These are phyloP conservation scores for Aspergillus felis DNA, from an alignment of 2,329 filamentous ascomycete genomes.

Conservation along the genomic window DNA sequence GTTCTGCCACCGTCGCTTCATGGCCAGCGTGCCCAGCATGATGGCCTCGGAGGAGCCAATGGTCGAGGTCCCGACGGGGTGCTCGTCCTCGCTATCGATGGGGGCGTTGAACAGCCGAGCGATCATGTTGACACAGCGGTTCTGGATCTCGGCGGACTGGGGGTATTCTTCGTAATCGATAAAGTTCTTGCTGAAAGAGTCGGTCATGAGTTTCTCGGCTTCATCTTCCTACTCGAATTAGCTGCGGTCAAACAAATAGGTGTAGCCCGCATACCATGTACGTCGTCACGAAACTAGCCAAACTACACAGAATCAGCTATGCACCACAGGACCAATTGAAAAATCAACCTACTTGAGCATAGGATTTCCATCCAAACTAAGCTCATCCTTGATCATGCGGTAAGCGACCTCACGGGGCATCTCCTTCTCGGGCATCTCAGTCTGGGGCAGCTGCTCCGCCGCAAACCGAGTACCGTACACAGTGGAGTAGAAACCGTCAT, in stretches of 20 bases:
- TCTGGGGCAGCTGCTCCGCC: slow-evolving; percentile 69
- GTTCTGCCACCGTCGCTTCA: slow-evolving; percentile 95
- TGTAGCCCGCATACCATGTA: slow-evolving; percentile 67
- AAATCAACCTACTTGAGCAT: slow-evolving; percentile 56
- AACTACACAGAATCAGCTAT: slow-evolving; percentile 32
- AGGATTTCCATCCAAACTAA: slow-evolving; percentile 86
- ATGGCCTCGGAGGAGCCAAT: slow-evolving; percentile 78
- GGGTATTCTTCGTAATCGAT: slow-evolving; percentile 86
- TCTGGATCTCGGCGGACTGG: slow-evolving; percentile 79
- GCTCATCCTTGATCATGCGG: slow-evolving; percentile 92
- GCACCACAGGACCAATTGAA: too few relatives aligned
- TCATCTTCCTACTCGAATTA: slow-evolving; percentile 68
- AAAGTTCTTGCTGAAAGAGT: slow-evolving; percentile 92
- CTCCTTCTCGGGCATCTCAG: slow-evolving; percentile 82
- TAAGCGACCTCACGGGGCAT: slow-evolving; percentile 95
- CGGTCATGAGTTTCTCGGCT: slow-evolving; percentile 91
- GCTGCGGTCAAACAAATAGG: too few relatives aligned
- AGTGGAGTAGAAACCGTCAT: slow-evolving; percentile 61
- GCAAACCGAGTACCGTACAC: slow-evolving; percentile 89
- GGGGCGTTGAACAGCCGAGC: slow-evolving; percentile 84
- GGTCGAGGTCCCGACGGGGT: slow-evolving; percentile 79
- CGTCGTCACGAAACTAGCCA: slow-evolving; percentile 91
- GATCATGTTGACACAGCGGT: slow-evolving; percentile 89
- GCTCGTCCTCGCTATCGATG: slow-evolving; percentile 48
- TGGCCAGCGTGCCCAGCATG: slow-evolving; percentile 62